Percentiles rank a stretch among this genome's conserved stretches.
Conservation (phyloP, 2,329 filamentous ascomycete genomes). For the Ceratocystis cacaofunesta region DNA sequence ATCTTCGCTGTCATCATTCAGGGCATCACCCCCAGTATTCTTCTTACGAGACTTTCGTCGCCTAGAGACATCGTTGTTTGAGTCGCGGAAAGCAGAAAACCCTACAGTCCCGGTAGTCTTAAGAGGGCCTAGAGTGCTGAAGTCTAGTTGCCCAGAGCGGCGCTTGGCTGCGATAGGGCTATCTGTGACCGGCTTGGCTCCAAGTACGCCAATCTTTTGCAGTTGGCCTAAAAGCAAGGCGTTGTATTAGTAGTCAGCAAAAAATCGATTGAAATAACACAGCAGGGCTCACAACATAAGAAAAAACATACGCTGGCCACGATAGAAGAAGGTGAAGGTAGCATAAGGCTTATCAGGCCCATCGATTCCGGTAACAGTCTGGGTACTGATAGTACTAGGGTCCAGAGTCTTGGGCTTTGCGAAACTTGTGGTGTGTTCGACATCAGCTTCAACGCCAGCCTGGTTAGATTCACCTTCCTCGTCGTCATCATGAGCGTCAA, state of each 20-base stretch:
- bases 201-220: conserved; percentile 85
- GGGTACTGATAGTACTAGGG: conserved; percentile 93
- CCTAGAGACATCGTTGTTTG: conserved; percentile 37
- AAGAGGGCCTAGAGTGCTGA: conserved; percentile 68
- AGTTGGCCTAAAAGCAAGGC: conserved; percentile 54
- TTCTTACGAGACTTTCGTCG: conserved; percentile 48
- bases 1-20: conserved; percentile 59
- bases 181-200: conserved; percentile 48
- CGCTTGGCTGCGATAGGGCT: conserved; percentile 53
- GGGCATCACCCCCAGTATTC: conserved; percentile 46
- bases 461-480: conserved; percentile 32
- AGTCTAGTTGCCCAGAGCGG: conserved; percentile 70
- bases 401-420: conserved; percentile 92
- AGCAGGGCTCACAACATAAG: background rate
- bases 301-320: conserved; percentile 69
- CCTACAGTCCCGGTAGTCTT: conserved; percentile 79
- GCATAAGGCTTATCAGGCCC: conserved; percentile 92
- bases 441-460: conserved; percentile 46
- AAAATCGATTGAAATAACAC: background rate
- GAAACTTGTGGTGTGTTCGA: conserved; percentile 96
- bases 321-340: conserved; percentile 93
- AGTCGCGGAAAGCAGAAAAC: conserved; percentile 76
- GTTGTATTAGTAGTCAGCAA: background rate
- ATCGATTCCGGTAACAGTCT: conserved; percentile 97
- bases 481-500: conserved; percentile 90